Evolutionary conservation across 805 yeast species (phyloP).

Genomic region (Metschnikowia rubicola): DNA sequence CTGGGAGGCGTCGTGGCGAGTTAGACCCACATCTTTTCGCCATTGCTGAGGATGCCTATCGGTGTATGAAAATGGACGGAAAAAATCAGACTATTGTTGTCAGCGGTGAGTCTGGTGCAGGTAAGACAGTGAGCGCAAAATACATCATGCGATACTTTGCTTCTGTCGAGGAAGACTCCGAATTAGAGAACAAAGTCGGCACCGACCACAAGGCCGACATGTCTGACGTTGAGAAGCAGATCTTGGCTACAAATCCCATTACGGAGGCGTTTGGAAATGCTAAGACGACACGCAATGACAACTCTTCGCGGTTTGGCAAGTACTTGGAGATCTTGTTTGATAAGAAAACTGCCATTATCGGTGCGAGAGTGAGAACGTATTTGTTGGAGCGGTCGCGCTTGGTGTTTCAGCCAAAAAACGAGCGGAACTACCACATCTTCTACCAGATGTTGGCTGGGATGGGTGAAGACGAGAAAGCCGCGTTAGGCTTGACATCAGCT

Average conservation of each 20-base stretch:
- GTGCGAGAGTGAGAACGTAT: conserved; percentile 92
- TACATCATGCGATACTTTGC: conserved; percentile 98
- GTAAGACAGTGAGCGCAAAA: conserved; percentile 95
- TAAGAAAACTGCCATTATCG: conserved; percentile 71
- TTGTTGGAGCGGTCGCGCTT: conserved; percentile 89
- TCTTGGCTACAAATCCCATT: conserved; percentile 93
- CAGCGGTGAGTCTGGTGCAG: conserved; percentile 98
- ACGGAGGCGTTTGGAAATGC: conserved; percentile 99
- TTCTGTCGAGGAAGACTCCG: conserved; percentile 64
- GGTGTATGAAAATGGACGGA: conserved; percentile 84
- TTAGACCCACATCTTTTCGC: conserved; percentile 96
- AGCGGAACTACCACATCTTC: conserved; percentile 92
- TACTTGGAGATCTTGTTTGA: conserved; percentile 89
- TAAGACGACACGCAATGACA: conserved; percentile 93
- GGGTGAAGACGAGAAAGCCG: conserved; percentile 48
- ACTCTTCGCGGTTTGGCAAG: conserved; percentile 96
- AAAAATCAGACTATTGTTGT: conserved; percentile 94
- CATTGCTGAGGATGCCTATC: conserved; percentile 95
- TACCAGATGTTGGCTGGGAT: conserved; percentile 84
- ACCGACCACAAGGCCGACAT: conserved; percentile 53
- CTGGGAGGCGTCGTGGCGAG: conserved; percentile 90
- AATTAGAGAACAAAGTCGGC: conserved; percentile 30
- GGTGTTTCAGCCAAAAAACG: conserved; percentile 87
- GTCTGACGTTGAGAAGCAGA: conserved; percentile 90
- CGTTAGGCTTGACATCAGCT: conserved; percentile 59